Evolutionary conservation across 306 rosid species (phyloP).

Genomic region (Dryas drummondii): DNA sequence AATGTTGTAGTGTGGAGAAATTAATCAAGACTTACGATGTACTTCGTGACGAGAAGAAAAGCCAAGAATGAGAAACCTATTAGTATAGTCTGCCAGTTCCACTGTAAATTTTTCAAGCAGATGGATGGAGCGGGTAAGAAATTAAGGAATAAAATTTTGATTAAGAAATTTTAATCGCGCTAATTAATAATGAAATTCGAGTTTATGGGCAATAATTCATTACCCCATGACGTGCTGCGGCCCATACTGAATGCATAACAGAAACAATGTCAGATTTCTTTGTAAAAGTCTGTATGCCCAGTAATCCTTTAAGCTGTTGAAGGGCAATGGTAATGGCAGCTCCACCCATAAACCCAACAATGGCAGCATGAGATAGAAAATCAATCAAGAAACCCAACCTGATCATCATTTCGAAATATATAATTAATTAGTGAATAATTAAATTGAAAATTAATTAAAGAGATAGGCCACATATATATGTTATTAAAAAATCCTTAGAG

Average conservation of each 20-base stretch:
- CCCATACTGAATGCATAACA: constrained; percentile 62
- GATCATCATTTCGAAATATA: not conserved
- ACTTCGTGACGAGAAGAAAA: constrained; percentile 59
- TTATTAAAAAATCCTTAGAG: too few species aligned
- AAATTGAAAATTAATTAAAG: not conserved
- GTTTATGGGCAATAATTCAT: not conserved
- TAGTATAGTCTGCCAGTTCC: constrained; percentile 83
- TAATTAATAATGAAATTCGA: too few species aligned
- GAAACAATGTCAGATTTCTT: constrained; percentile 74
- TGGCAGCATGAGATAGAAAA: constrained; percentile 85
- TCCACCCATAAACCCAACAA: constrained; percentile 93
- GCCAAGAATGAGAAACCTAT: constrained; percentile 65
- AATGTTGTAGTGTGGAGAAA: too few species aligned
- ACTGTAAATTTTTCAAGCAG: constrained; percentile 41
- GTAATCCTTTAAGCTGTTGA: constrained; percentile 86
- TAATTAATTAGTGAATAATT: not conserved
- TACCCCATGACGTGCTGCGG: constrained; percentile 68
- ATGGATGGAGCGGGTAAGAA: not conserved
- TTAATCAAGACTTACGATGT: constrained; percentile 44
- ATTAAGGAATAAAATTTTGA: not conserved
- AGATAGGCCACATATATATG: not conserved
- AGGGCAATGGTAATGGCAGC: constrained; percentile 82
- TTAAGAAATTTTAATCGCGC: too few species aligned
- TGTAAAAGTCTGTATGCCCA: constrained; percentile 61
- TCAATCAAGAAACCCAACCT: constrained; percentile 91